These are phyloP conservation scores for Thelonectria rubi DNA, from an alignment of 2,329 filamentous ascomycete species.

Conservation along the genomic window DNA sequence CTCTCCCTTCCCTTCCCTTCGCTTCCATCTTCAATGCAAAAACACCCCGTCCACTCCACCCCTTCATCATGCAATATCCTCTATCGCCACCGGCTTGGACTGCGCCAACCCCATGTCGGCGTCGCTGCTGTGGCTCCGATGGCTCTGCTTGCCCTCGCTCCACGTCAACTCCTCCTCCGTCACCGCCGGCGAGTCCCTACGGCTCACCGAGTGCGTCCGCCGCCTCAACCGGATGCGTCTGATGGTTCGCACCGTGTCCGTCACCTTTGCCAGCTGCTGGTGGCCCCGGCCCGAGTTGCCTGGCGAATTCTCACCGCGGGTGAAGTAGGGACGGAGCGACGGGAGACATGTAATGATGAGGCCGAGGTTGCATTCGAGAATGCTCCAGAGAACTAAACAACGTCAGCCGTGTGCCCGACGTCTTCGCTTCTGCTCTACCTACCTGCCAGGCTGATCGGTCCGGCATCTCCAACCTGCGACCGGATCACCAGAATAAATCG, in stretches of 20 bases:
- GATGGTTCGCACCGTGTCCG: conserved; percentile 1
- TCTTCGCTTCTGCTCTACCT: not conserved
- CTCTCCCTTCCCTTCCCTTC: too few relatives aligned
- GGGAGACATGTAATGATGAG: conserved; percentile 13
- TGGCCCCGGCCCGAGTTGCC: not conserved
- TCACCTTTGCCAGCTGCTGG: not conserved
- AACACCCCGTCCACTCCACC: not conserved
- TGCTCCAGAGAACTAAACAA: conserved; percentile 9
- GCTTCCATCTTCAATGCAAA: too few relatives aligned
- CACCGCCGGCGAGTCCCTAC: not conserved
- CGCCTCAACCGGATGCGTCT: not conserved
- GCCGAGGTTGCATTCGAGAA: conserved; percentile 15
- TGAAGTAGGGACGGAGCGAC: conserved; percentile 13
- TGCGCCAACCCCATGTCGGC: conserved; percentile 1
- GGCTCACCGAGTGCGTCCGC: not conserved
- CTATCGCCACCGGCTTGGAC: not conserved
- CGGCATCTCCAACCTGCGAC: not conserved
- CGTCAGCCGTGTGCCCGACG: not conserved
- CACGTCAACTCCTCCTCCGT: not conserved
- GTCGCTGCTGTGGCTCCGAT: conserved; percentile 5
- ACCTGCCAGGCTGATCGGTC: conserved; percentile 12
- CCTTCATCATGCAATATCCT: not conserved
- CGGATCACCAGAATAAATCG: conserved; percentile 2
- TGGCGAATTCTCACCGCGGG: not conserved
- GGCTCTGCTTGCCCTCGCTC: not conserved